Percentiles rank a stretch among this genome's conserved stretches.
phyloP scores from a whole-genome alignment of 164 flowering plant species.

The Buxus sempervirens region DNA sequence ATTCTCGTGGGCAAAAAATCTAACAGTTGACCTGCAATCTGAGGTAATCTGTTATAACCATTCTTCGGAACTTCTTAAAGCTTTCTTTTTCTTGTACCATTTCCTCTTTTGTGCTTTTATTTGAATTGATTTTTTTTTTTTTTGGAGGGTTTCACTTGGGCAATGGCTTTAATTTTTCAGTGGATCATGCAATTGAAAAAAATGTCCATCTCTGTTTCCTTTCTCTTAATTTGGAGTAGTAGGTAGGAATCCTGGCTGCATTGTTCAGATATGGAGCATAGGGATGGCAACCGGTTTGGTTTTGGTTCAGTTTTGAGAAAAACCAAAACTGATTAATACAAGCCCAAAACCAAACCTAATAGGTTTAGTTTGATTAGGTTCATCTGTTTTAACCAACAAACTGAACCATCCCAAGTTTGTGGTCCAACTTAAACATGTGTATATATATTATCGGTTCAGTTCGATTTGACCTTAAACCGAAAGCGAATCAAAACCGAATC shows the following conservation, averaged over 20 bases:
- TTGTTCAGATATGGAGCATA: background rate
- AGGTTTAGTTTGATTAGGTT: too few relatives aligned
- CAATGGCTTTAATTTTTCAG: background rate
- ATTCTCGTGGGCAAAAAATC: slow-evolving; percentile 70
- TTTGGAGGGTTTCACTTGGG: background rate
- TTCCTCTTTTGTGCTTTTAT: background rate
- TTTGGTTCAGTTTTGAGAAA: too few relatives aligned
- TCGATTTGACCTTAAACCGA: too few relatives aligned
- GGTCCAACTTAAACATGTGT: too few relatives aligned
- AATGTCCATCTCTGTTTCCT: background rate
- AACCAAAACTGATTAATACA: too few relatives aligned
- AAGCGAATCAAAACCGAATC: too few relatives aligned
- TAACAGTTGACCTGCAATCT: slow-evolving; percentile 19
- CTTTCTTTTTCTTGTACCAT: background rate
- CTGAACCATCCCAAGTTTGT: too few relatives aligned
- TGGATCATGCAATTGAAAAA: background rate
- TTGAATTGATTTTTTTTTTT: background rate
- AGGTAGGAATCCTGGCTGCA: background rate
- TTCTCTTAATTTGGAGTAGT: background rate
- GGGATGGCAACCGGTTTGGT: too few relatives aligned
- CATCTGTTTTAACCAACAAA: too few relatives aligned
- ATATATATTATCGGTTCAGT: too few relatives aligned
- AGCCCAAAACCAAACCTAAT: too few relatives aligned
- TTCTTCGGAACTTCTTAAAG: background rate
- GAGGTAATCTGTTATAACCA: slow-evolving; percentile 29